Conservation (phyloP, 164 flowering plant species). For the Malania oleifera region DNA sequence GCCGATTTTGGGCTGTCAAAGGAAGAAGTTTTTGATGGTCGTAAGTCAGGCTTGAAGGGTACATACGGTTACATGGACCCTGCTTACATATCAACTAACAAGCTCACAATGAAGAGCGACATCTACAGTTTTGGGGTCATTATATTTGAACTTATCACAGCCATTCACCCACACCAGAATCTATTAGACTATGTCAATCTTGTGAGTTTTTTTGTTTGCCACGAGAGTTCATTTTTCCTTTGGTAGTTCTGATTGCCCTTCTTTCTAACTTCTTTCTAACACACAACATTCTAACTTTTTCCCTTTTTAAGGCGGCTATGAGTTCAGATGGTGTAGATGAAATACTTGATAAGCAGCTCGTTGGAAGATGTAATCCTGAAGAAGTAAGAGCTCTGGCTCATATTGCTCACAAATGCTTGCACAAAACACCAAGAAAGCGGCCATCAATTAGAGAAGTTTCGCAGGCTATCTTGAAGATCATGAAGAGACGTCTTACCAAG, state of each 20-base stretch:
- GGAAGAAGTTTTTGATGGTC: conserved; percentile 76
- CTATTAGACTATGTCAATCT: conserved; percentile 85
- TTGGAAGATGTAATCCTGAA: conserved; percentile 57
- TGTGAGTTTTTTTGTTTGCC: conserved; percentile 38
- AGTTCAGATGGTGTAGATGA: conserved; percentile 86
- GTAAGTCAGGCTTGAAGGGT: conserved; percentile 85
- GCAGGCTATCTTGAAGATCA: conserved; percentile 62
- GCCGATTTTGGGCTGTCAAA: conserved; percentile 98
- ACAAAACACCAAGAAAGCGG: conserved; percentile 62
- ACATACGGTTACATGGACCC: conserved; percentile 98
- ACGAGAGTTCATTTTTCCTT: neutral
- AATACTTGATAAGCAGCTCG: conserved; percentile 69
- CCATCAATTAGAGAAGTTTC: conserved; percentile 81
- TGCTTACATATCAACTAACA: conserved; percentile 79
- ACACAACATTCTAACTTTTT: neutral
- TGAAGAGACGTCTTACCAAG: conserved; percentile 6
- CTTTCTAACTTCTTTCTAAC: neutral
- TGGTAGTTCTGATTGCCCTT: neutral
- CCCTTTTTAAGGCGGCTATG: conserved; percentile 68
- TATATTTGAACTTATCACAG: conserved; percentile 87
- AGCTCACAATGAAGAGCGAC: conserved; percentile 89
- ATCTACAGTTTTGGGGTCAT: conserved; percentile 89
- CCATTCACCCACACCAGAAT: conserved; percentile 92
- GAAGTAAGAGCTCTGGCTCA: conserved; percentile 68
- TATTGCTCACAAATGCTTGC: conserved; percentile 77